Base-by-base conservation (phyloP, 768 basidiomycete genomes). In the Pisolithus orientalis region DNA sequence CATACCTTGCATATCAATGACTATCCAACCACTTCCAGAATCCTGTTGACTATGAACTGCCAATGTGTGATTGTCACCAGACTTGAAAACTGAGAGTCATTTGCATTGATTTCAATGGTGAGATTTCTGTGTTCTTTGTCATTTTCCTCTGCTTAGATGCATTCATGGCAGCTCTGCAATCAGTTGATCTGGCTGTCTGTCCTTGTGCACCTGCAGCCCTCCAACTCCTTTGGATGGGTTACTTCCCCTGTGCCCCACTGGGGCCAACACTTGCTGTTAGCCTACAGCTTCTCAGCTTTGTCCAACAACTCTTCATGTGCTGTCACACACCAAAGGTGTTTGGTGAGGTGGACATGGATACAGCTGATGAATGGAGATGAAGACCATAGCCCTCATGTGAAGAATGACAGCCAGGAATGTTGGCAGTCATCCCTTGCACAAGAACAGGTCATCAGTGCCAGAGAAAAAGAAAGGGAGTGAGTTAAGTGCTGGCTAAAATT, bases 191-290 rank as follows among this genome's bases (percentile, higher is more conserved):
- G n/a, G 9, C 44, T 3, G 11, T 50, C 27, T 54, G 53, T 11
- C 31, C 42, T 11, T 54, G 53, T 45, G 34, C 2, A 1, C 51
- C 53, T 48, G 59, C 57, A 2, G 52, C 61, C 2, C 28, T 29
- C 11, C 66, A 70, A 44, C 63, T 70, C 8, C 46, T 71, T 4
- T 27, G 45, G 39, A 29, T n/a, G 3, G 65, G 62, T 1, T 53
- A 61, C 17, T 68, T 70, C 47, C 61, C 69, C 14, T 65, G 60
- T 38, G 54, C 66, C 6, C 70, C 70, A 0, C 16, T 60, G 4
- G 49, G 43, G 0, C 71, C 71, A 6, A 60, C 63, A 9, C 53
- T 72, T 3, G 70, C 66, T 11, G 62, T 72, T 1, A 65, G 70
- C 47, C 29, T 72, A 16, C 53, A 53, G 34, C 55, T 71, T 28